These are phyloP conservation scores for Cercospora sp. DNA, from an alignment of 2,329 filamentous ascomycete species.

Conservation along the genomic window DNA sequence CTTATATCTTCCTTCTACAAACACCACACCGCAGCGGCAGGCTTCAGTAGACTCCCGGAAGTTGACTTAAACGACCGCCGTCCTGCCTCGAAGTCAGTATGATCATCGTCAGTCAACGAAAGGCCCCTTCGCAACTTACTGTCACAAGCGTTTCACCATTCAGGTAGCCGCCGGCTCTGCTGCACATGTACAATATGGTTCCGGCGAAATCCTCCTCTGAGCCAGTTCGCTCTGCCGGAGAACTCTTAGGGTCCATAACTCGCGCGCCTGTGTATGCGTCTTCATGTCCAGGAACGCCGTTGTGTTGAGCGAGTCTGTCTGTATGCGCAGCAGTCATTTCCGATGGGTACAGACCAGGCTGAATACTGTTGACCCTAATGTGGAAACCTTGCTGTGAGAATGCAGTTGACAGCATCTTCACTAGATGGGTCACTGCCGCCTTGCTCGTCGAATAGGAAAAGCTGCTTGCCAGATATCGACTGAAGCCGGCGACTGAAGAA, in stretches of 20 bases:
- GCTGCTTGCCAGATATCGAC: constrained; percentile 37
- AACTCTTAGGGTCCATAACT: constrained; percentile 46
- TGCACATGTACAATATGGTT: constrained; percentile 64
- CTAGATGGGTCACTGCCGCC: constrained; percentile 50
- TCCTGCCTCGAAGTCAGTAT: constrained; percentile 1
- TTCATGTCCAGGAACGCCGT: constrained; percentile 26
- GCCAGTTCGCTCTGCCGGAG: constrained; percentile 62
- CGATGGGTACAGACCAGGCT: constrained; percentile 42
- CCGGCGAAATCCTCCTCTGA: constrained; percentile 65
- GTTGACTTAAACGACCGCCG: constrained; percentile 25
- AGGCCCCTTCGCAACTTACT: constrained; percentile 32
- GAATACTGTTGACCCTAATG: constrained; percentile 53
- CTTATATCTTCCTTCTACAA: too few relatives aligned
- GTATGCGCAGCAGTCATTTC: constrained; percentile 33
- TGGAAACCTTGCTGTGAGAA: constrained; percentile 41
- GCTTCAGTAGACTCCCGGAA: constrained; percentile 46
- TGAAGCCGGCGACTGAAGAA: constrained; percentile 49
- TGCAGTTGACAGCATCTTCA: constrained; percentile 51
- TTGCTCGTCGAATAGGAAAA: constrained; percentile 52
- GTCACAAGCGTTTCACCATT: constrained; percentile 64
- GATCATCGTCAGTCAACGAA: too few relatives aligned
- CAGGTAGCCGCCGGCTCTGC: constrained; percentile 63
- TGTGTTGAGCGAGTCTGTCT: constrained; percentile 27
- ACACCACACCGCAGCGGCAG: too few relatives aligned
- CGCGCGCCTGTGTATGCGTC: constrained; percentile 52